These are phyloP conservation scores for Sungouiella blattae DNA, from an alignment of 805 yeast genomes.

Conservation along the genomic window DNA sequence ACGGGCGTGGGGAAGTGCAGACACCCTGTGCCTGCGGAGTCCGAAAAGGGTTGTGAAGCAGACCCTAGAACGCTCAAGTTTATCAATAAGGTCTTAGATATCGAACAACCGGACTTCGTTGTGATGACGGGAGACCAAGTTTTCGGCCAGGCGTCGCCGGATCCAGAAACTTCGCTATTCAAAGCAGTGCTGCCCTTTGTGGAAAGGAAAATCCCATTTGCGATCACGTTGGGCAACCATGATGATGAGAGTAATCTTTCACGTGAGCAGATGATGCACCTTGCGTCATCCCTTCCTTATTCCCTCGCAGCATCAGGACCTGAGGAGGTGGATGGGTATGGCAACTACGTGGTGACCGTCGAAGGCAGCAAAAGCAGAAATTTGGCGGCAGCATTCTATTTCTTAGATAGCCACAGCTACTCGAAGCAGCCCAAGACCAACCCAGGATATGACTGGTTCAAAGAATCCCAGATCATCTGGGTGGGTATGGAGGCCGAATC, in stretches of 20 bases:
- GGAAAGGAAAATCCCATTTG: constrained; percentile 69
- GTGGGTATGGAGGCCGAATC: constrained; percentile 29
- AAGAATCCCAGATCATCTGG: constrained; percentile 62
- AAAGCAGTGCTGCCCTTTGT: constrained; percentile 75
- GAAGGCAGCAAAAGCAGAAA: constrained; percentile 30
- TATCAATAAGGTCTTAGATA: constrained; percentile 58
- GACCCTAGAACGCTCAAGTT: constrained; percentile 69
- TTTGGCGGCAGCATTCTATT: constrained; percentile 59
- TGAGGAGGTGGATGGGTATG: constrained; percentile 68
- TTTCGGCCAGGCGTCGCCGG: constrained; percentile 76
- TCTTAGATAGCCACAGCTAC: constrained; percentile 82
- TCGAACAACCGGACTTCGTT: constrained; percentile 80
- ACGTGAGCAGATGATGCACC: constrained; percentile 57
- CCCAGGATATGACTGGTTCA: constrained; percentile 87
- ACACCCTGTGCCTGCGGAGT: constrained; percentile 60
- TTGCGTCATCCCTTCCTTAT: constrained; percentile 61
- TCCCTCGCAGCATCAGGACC: constrained; percentile 65
- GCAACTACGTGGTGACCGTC: constrained; percentile 64
- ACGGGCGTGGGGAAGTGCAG: constrained; percentile 78
- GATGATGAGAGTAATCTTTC: constrained; percentile 80
- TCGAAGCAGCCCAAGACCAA: constrained; percentile 60
- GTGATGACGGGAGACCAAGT: constrained; percentile 91
- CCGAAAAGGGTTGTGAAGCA: constrained; percentile 60
- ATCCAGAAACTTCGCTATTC: constrained; percentile 75
- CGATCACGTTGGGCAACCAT: constrained; percentile 87